Evolutionary conservation across 768 basidiomycete species (phyloP).

Genomic region (Mycena floridula): DNA sequence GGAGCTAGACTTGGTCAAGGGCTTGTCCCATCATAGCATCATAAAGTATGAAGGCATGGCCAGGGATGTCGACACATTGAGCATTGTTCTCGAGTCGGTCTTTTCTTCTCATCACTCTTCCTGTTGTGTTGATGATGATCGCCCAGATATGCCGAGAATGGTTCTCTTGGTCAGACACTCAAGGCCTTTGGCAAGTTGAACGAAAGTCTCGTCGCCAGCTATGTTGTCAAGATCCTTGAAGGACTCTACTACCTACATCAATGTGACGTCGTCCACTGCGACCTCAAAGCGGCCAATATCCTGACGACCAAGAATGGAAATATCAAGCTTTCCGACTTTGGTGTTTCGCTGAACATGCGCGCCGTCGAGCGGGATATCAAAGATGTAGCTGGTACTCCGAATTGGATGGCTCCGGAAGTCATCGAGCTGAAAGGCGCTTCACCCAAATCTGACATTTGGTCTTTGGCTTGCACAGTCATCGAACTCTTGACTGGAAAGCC

Average conservation of each 20-base stretch:
- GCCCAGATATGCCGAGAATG: background rate
- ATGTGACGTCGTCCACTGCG: conserved; percentile 72
- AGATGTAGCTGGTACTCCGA: conserved; percentile 65
- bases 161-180: background rate
- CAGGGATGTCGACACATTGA: background rate
- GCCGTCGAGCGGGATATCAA: conserved; percentile 51
- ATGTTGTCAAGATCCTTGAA: conserved; percentile 1
- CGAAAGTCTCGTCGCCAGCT: background rate
- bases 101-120: background rate
- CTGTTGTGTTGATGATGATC: background rate
- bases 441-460: conserved; percentile 91
- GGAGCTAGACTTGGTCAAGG: background rate
- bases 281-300: conserved; percentile 76
- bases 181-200: background rate
- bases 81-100: background rate
- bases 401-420: conserved; percentile 99
- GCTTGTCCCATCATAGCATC: background rate
- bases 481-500: conserved; percentile 90
- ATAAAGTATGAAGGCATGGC: background rate
- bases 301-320: conserved; percentile 93
- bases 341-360: conserved; percentile 90
- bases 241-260: conserved; percentile 61
- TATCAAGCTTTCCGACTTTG: conserved; percentile 94
- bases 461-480: conserved; percentile 87
- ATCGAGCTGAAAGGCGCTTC: conserved; percentile 91